phyloP scores from a whole-genome alignment of 2,329 filamentous ascomycete species.

The Fusarium lateritium region DNA sequence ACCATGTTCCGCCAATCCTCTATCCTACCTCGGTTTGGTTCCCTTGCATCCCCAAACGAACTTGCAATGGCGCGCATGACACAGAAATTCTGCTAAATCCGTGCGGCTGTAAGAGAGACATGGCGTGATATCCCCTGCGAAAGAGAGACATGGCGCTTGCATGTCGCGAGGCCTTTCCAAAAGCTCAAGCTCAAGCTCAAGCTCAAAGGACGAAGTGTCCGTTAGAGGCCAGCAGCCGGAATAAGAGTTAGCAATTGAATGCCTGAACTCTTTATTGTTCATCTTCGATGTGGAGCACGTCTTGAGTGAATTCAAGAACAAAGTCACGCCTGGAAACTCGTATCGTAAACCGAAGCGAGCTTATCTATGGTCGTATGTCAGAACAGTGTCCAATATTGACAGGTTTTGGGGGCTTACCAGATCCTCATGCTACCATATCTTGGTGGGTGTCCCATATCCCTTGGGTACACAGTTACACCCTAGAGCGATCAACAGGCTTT shows the following conservation, averaged over 20 bases:
- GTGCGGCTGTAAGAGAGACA: conserved; percentile 5
- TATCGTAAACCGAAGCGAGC: background rate
- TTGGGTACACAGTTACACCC: conserved; percentile 1
- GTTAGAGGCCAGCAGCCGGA: background rate
- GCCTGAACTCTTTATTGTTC: background rate
- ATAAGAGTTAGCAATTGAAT: background rate
- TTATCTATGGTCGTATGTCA: background rate
- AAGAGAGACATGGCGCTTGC: background rate
- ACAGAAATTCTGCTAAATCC: conserved; percentile 4
- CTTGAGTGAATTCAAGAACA: background rate
- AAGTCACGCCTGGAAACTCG: background rate
- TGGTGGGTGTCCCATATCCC: background rate
- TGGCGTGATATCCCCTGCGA: conserved; percentile 14
- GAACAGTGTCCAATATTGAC: background rate
- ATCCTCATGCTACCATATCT: background rate
- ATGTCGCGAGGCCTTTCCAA: background rate
- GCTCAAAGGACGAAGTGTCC: background rate
- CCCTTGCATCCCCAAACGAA: background rate
- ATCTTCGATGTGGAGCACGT: background rate
- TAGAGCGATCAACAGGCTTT: background rate
- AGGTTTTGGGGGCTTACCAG: conserved; percentile 11
- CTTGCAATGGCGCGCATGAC: conserved; percentile 1
- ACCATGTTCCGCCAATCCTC: background rate
- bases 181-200: background rate
- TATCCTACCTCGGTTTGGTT: background rate